phyloP scores from a whole-genome alignment of 805 yeast genomes.

The Diddensiella santjacobensis region DNA sequence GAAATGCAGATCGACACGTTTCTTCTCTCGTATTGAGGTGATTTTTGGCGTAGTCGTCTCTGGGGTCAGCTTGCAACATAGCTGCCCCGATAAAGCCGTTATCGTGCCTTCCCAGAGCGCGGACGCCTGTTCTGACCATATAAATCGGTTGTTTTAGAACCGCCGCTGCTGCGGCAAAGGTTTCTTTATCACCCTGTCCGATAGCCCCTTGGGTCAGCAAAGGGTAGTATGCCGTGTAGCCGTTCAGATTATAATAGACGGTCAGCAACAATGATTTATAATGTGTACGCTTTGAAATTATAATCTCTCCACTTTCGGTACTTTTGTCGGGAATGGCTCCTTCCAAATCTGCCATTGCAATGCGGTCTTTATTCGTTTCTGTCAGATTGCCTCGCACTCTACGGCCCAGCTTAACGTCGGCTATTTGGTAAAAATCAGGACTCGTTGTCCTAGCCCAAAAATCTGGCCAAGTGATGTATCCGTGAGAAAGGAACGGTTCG shows the following conservation, averaged over 20 bases:
- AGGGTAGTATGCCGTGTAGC: constrained; percentile 57
- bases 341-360: constrained; percentile 55
- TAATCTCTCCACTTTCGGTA: constrained; percentile 65
- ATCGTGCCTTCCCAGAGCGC: constrained; percentile 37
- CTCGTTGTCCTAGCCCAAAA: constrained; percentile 83
- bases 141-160: constrained; percentile 58
- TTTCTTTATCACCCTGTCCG: constrained; percentile 84
- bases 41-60: constrained; percentile 44
- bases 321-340: constrained; percentile 69
- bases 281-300: constrained; percentile 56
- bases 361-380: constrained; percentile 37
- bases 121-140: constrained; percentile 41
- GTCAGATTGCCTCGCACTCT: constrained; percentile 37
- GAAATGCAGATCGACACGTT: constrained; percentile 38
- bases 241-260: constrained; percentile 61
- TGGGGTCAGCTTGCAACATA: constrained; percentile 72
- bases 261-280: constrained; percentile 55
- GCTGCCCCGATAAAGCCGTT: constrained; percentile 56
- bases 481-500: constrained; percentile 52
- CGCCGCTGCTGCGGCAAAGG: constrained; percentile 67
- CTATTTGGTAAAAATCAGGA: constrained; percentile 67
- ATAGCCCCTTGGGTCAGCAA: constrained; percentile 56
- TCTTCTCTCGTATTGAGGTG: constrained; percentile 10
- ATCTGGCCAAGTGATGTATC: constrained; percentile 75
- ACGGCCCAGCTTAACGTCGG: constrained; percentile 48